phyloP scores from a whole-genome alignment of 306 rosid genomes.

The Abrus precatorius region DNA sequence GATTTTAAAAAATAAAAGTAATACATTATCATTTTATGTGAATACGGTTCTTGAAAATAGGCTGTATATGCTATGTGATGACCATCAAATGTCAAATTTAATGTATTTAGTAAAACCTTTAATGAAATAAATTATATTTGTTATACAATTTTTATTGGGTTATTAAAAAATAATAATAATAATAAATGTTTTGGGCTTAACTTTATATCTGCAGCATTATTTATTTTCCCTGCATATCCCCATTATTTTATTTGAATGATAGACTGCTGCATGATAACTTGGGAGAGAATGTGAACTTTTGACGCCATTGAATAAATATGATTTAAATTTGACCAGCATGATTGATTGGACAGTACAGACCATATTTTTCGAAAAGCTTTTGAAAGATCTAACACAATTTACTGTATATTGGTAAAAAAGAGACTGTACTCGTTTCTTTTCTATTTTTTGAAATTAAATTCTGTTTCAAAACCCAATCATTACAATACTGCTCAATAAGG shows the following conservation, averaged over 20 bases:
- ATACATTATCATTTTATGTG: neutral
- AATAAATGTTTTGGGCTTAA: neutral
- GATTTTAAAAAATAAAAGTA: neutral
- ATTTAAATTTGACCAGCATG: conserved; percentile 56
- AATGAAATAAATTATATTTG: neutral
- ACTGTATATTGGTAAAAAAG: conserved; percentile 51
- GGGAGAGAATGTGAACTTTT: conserved; percentile 51
- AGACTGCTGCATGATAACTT: conserved; percentile 40
- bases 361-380: conserved; percentile 47
- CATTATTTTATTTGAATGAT: conserved; percentile 27
- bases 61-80: neutral
- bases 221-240: neutral
- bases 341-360: conserved; percentile 61
- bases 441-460: conserved; percentile 29
- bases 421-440: conserved; percentile 40
- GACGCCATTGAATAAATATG: conserved; percentile 47
- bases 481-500: conserved; percentile 36
- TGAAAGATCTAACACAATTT: conserved; percentile 38
- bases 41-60: neutral
- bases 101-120: neutral
- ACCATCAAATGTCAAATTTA: neutral
- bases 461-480: conserved; percentile 40
- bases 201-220: neutral
- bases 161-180: neutral
- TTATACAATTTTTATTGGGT: neutral